Percentiles rank a stretch among this genome's conserved stretches.
Evolutionary conservation across 176 grass and related monocot genomes (phyloP).

Genomic region (Cenchrus fungigraminus): DNA sequence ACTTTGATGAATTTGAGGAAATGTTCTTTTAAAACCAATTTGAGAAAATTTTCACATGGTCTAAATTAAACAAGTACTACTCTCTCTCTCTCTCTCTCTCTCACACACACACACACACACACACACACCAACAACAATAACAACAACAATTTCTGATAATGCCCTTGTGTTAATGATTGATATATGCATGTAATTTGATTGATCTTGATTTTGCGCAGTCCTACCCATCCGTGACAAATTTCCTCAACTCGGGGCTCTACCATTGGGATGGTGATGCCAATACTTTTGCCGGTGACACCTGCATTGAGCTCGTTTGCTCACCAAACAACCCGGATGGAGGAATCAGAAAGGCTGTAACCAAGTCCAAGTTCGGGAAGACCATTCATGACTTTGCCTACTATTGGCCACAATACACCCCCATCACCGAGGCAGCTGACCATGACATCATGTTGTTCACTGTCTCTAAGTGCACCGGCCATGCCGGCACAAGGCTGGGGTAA

Average conservation of each 20-base stretch:
- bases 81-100: no score
- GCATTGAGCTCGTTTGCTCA: constrained; percentile 77
- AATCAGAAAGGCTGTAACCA: constrained; percentile 50
- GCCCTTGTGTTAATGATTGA: background rate
- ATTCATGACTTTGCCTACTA: constrained; percentile 89
- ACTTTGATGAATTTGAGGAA: background rate
- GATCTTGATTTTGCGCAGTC: constrained; percentile 39
- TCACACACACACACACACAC: no score
- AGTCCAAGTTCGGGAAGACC: constrained; percentile 43
- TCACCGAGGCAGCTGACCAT: constrained; percentile 42
- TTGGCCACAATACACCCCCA: constrained; percentile 89
- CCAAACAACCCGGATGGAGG: constrained; percentile 81
- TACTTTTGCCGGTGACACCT: constrained; percentile 47
- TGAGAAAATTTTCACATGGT: no score
- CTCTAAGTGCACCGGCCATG: constrained; percentile 86
- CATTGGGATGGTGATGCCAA: constrained; percentile 73
- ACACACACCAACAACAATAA: no score
- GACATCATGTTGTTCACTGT: constrained; percentile 92
- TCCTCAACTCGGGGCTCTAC: constrained; percentile 55
- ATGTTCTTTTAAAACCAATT: background rate
- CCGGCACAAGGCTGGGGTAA: constrained; percentile 74
- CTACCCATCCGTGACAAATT: constrained; percentile 58
- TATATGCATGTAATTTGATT: background rate
- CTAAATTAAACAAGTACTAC: no score
- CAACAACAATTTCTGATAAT: background rate